Conservation (phyloP, 1,284 basidiomycete species). For the Sanghuangporus weigelae region DNA sequence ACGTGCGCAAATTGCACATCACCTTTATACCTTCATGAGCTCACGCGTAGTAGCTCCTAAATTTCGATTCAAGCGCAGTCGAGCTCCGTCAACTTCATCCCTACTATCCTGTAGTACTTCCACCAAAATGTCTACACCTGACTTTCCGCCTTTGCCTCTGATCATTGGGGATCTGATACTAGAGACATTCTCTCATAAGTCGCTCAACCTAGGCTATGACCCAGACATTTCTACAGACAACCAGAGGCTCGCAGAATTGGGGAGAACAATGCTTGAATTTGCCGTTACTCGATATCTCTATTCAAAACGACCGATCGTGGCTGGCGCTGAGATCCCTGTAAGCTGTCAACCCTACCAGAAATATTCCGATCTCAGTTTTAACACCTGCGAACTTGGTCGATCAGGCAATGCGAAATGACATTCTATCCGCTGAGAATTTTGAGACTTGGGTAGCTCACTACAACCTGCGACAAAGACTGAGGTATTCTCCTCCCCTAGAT, state of each 20-base stretch:
- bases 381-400: constrained; percentile 16
- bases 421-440: constrained; percentile 43
- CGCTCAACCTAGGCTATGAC: constrained; percentile 41
- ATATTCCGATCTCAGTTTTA: neutral
- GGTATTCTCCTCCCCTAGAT: constrained; percentile 41
- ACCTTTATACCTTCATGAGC: neutral
- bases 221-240: constrained; percentile 42
- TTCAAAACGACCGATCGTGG: constrained; percentile 47
- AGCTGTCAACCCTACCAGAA: neutral
- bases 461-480: constrained; percentile 49
- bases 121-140: constrained; percentile 16
- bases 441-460: constrained; percentile 57
- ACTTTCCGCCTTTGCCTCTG: constrained; percentile 35
- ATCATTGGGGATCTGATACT: constrained; percentile 49
- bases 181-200: constrained; percentile 63
- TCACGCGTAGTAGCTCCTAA: neutral
- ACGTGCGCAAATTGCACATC: neutral
- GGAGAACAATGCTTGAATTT: constrained; percentile 44
- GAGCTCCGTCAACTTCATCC: neutral
- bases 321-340: constrained; percentile 45
- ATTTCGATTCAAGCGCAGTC: neutral
- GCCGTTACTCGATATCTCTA: constrained; percentile 49
- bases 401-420: constrained; percentile 31
- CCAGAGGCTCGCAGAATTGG: constrained; percentile 51
- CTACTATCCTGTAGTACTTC: neutral